Evolutionary conservation across 2,329 filamentous ascomycete genomes (phyloP).

Genomic region (Colletotrichum lentis): DNA sequence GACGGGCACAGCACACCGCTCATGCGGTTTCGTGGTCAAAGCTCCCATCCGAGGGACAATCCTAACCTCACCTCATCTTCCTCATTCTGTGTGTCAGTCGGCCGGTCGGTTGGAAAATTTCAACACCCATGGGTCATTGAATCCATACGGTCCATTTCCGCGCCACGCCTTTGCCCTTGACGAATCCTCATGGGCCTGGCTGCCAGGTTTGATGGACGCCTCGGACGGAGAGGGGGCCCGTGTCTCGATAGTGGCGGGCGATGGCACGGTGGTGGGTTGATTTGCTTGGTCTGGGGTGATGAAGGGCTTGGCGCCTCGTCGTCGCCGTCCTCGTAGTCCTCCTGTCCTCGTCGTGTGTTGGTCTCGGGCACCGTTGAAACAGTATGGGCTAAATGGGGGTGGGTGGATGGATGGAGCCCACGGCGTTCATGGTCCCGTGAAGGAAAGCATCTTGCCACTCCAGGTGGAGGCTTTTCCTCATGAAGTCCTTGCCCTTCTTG

Average conservation of each 20-base stretch:
- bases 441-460: neutral
- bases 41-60: neutral
- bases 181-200: neutral
- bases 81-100: no score
- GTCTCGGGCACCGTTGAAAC: neutral
- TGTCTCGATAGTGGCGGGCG: neutral
- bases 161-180: neutral
- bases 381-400: neutral
- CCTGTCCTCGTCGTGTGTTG: no score
- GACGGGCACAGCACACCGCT: neutral
- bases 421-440: neutral
- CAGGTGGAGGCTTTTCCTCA: neutral
- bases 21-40: neutral
- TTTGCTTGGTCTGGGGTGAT: conserved; percentile 1
- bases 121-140: neutral
- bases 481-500: neutral
- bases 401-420: neutral
- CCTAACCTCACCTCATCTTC: neutral
- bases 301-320: neutral
- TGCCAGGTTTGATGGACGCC: neutral
- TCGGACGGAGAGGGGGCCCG: neutral
- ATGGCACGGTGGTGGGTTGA: neutral
- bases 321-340: no score
- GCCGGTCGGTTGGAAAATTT: neutral
- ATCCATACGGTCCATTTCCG: neutral